Evolutionary conservation across 208 protist species (phyloP).

Genomic region (Borovskyia barvae): DNA sequence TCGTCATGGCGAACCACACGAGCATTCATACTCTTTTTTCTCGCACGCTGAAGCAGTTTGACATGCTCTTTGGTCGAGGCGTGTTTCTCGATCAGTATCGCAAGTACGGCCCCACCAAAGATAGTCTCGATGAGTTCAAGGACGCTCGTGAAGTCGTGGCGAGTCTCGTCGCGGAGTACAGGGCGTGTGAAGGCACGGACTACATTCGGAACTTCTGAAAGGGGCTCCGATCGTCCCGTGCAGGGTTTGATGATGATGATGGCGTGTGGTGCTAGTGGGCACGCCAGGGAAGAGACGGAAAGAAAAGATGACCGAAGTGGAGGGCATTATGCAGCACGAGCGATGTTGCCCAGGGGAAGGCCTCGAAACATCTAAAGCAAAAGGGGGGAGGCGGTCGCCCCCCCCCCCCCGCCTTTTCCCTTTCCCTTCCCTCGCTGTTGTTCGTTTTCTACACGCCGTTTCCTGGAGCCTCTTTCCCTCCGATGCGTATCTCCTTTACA

Average conservation of each 20-base stretch:
- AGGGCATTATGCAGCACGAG: too few relatives aligned
- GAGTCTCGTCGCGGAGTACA: conserved; percentile 97
- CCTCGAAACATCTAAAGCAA: too few relatives aligned
- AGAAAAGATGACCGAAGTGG: too few relatives aligned
- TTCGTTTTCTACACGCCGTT: too few relatives aligned
- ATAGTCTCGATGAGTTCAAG: conserved; percentile 96
- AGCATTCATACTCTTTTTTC: conserved; percentile 95
- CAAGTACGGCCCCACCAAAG: conserved; percentile 90
- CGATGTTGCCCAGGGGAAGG: too few relatives aligned
- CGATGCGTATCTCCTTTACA: too few relatives aligned
- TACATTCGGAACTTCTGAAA: conserved; percentile 92
- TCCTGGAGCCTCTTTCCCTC: too few relatives aligned
- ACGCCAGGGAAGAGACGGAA: too few relatives aligned
- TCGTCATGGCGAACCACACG: conserved; percentile 99
- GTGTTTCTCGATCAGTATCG: conserved; percentile 96
- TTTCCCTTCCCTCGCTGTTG: too few relatives aligned
- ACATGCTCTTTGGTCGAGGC: conserved; percentile 91
- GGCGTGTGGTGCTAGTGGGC: background rate
- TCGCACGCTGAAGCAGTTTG: conserved; percentile 91
- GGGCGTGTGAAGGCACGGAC: conserved; percentile 93
- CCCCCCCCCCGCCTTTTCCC: too few relatives aligned
- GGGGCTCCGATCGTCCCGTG: background rate
- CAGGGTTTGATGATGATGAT: background rate
- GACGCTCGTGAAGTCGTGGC: conserved; percentile 93
- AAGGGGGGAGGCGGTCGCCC: too few relatives aligned